Percentiles rank a stretch among this genome's conserved stretches.
phyloP scores from a whole-genome alignment of 805 yeast species.

The Pichia eremophila region DNA sequence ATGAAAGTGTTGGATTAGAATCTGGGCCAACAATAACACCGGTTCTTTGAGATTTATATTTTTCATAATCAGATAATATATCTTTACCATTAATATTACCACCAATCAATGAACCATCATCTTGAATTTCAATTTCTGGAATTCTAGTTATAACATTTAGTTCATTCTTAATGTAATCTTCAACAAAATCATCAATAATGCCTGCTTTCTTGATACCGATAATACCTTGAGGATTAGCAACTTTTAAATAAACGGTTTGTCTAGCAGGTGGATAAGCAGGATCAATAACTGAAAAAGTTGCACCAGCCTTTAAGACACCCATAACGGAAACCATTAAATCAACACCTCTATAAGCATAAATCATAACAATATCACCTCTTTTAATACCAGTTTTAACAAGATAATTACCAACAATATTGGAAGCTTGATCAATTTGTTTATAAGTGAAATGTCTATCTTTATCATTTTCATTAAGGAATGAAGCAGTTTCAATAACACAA shows the following conservation, averaged over 20 bases:
- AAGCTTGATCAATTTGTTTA: conserved; percentile 82
- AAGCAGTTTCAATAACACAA: conserved; percentile 88
- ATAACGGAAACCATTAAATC: conserved; percentile 93
- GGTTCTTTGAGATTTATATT: conserved; percentile 48
- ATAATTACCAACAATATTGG: conserved; percentile 88
- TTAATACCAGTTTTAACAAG: conserved; percentile 71
- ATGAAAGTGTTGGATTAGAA: conserved; percentile 90
- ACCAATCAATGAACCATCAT: conserved; percentile 64
- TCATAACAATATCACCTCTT: conserved; percentile 94
- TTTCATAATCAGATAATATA: conserved; percentile 37
- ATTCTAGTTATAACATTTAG: conserved; percentile 63
- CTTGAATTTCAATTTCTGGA: conserved; percentile 68
- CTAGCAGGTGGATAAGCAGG: conserved; percentile 99
- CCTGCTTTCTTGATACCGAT: conserved; percentile 92
- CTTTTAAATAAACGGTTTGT: conserved; percentile 86
- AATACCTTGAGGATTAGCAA: conserved; percentile 87
- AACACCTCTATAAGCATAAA: conserved; percentile 95
- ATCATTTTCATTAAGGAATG: conserved; percentile 43
- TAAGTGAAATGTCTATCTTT: conserved; percentile 71
- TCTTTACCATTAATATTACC: conserved; percentile 40
- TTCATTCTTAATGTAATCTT: conserved; percentile 64
- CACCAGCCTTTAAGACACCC: conserved; percentile 98
- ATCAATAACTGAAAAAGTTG: conserved; percentile 95
- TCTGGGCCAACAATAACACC: conserved; percentile 97
- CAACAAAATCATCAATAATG: conserved; percentile 63